Evolutionary conservation across 2,329 filamentous ascomycete species (phyloP), one percentile per base, ranked within the genome.

Genomic region (Aspergillus floridensis): DNA sequence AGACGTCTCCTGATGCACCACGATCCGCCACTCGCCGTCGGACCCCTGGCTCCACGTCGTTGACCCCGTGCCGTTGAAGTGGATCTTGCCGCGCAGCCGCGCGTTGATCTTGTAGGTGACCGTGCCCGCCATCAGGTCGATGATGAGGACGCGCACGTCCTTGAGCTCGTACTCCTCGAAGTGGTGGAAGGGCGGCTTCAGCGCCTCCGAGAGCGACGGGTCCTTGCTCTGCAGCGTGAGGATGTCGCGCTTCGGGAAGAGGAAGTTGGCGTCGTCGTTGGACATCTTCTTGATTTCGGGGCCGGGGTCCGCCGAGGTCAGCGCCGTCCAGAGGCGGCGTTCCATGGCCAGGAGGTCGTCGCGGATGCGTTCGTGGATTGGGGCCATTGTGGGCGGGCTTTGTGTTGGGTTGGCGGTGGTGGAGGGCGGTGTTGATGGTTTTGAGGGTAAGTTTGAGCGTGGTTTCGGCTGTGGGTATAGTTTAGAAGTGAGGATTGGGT

Each of bases 21-120:
- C 66, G 24, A 76, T 59, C 54, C 66, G 66, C 74, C 74, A 76
- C 59, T 76, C 74, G 14, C 72, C 74, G 62, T 76, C 74, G 6
- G 72, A 74, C 7, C 63, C 72, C 60, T 76, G 74, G 26, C 70
- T 70, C 74, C 74, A 76, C 4, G 74, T 76, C 24, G 71, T 70
- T 19, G 70, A 70, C 21, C 68, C 70, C 1, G 68, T 72, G 0
- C 69, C 72, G 14, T 63, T 60, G 22, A 72, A 76, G 26, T 64
- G 54, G 31, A 64, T 65, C 24, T 68, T 63, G 2, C 68, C 70
- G 11, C 67, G 60, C 38, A 44, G 38, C 4, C 65, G 57, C 2
- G 74, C 74, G 14, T 67, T 65, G 44, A 76, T 62, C 41, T 67
- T 66, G 57, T 74, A 76, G 5, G 73, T 75, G 5, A 75, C 66